Evolutionary conservation across 1,139 yeast species (phyloP), one percentile per base, ranked within the genome.

Genomic region (Candida tunisiensis): DNA sequence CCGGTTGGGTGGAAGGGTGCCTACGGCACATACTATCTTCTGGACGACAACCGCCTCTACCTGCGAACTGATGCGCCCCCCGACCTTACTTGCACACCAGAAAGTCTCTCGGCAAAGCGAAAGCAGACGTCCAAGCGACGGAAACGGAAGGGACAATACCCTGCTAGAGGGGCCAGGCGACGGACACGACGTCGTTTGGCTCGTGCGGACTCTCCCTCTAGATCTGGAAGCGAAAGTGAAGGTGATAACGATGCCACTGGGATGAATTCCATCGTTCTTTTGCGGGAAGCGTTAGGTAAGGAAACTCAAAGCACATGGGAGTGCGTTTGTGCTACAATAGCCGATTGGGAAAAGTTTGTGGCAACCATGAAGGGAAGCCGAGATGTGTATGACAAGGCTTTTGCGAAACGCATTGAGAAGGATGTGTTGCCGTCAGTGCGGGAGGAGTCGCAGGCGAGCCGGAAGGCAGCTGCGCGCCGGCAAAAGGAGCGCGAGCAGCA

Each of bases 21-120:
- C 5, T 38, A 41, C 27, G 49, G 47, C 21, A 31, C 40, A 6
- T 53, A 48, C 30, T 51, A 37, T 26, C 34, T 52, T 15, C 40
- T 52, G 13, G 58, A 51, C 28, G 57, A 52, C 34, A 51, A 51
- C 23, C 35, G 57, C 9, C 34, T 53, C 8, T 52, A 50, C 32
- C 30, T 32, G 22, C 39, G 38, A 25, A 31, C 33, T 19, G 51
- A 43, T 25, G 32, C 32, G 15, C 36, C 33, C 13, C 47, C 47
- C 8, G 36, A 38, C 22, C 28, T n/a, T n/a, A n/a, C n/a, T n/a
- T 39, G 6, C 31, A 31, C 11, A 37, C 34, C 12, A 41, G 33
- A 13, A 31, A 28, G 12, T 25, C 28, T 4, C 24, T 20, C 21
- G 24, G 18, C 10, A 11, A 21, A 19, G 9, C 23, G 16, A 18